A percentile compares a stretch with the other conserved stretches of the same genome.
phyloP scores from a whole-genome alignment of 192 early-diverging fungal genomes.

The Backusella tuberculispora region DNA sequence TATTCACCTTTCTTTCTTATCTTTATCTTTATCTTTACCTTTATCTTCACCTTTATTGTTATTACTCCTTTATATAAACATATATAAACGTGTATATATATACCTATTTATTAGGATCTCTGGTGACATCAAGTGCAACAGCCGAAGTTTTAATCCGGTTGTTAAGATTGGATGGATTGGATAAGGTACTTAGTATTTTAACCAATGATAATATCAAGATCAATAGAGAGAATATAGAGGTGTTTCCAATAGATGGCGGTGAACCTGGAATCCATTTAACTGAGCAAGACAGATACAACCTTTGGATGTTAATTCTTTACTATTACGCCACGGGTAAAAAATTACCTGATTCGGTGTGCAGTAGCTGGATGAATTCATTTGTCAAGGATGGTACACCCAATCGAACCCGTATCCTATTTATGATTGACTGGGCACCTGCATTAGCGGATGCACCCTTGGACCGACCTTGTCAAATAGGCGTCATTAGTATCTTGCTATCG shows the following conservation, averaged over 20 bases:
- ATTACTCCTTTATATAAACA: background rate
- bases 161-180: background rate
- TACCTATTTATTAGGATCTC: background rate
- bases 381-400: slow-evolving; percentile 1
- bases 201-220: background rate
- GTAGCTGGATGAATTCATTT: slow-evolving; percentile 16
- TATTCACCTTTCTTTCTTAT: background rate
- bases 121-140: slow-evolving; percentile 7
- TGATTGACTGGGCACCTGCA: slow-evolving; percentile 16
- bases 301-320: slow-evolving; percentile 27
- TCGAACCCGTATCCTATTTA: background rate
- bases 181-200: slow-evolving; percentile 7
- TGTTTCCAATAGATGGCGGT: slow-evolving; percentile 18
- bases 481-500: slow-evolving; percentile 23
- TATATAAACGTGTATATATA: slow-evolving; percentile 1
- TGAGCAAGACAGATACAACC: slow-evolving; percentile 23
- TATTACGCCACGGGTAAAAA: slow-evolving; percentile 6
- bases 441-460: background rate
- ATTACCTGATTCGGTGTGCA: slow-evolving; percentile 11
- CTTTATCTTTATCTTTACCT: background rate
- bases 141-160: slow-evolving; percentile 20
- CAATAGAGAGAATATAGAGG: background rate
- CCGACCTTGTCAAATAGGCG: slow-evolving; percentile 1
- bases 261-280: background rate
- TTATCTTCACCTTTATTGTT: background rate